These are phyloP conservation scores for Mucor irregularis DNA, from an alignment of 371 early-diverging fungal genomes.

Conservation along the genomic window DNA sequence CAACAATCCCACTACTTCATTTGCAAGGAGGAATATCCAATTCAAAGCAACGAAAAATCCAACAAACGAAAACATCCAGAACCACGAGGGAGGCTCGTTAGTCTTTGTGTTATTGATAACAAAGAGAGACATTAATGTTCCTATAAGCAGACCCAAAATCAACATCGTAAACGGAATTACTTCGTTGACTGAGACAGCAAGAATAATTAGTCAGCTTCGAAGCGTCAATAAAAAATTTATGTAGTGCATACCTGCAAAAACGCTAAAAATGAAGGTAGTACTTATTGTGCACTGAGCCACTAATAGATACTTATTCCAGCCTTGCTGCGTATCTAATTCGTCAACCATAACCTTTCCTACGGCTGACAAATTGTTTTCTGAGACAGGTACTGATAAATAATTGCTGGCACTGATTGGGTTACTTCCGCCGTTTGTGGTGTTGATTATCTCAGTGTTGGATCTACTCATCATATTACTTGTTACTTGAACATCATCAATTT, in stretches of 20 bases:
- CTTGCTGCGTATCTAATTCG: slow-evolving; percentile 18
- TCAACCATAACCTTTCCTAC: background rate
- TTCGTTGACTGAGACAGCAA: slow-evolving; percentile 23
- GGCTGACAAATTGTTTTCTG: background rate
- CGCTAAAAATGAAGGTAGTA: slow-evolving; percentile 32
- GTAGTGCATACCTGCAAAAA: slow-evolving; percentile 32
- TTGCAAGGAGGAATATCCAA: slow-evolving; percentile 82
- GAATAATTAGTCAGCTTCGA: background rate
- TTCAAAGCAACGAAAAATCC: slow-evolving; percentile 74
- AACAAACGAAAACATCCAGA: slow-evolving; percentile 55
- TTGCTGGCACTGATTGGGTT: background rate
- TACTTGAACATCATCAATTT: slow-evolving; percentile 37
- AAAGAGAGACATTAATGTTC: slow-evolving; percentile 17
- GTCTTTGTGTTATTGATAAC: slow-evolving; percentile 23
- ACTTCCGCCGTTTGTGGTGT: background rate
- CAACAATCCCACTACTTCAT: slow-evolving; percentile 80
- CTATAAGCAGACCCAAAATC: slow-evolving; percentile 21
- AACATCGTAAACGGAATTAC: slow-evolving; percentile 21
- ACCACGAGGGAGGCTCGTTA: slow-evolving; percentile 39
- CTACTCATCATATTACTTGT: background rate
- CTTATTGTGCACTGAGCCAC: slow-evolving; percentile 40
- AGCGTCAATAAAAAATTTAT: background rate
- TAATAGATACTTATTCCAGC: slow-evolving; percentile 47
- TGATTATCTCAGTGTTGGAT: background rate
- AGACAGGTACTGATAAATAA: slow-evolving; percentile 24